Evolutionary conservation across 345 rosid species (phyloP).

Genomic region (Eucalyptus curtisii): DNA sequence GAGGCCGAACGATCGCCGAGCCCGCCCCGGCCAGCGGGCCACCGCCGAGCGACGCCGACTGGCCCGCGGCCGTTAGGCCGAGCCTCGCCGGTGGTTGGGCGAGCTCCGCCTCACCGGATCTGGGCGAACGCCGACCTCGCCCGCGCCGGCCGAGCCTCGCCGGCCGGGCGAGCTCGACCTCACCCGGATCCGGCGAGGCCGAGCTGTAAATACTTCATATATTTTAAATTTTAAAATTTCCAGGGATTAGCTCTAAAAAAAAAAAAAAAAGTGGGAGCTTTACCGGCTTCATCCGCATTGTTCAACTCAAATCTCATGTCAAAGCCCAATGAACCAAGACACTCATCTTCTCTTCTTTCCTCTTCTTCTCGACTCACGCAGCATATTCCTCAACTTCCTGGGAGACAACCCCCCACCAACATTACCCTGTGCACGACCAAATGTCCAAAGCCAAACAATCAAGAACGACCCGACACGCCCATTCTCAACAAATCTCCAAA

Average conservation of each 20-base stretch:
- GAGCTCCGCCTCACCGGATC: no score
- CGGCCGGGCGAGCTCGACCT: no score
- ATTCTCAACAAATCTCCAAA: constrained; percentile 5
- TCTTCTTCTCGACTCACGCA: constrained; percentile 53
- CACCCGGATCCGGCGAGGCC: no score
- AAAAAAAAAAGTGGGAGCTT: not conserved
- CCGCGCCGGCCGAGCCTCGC: no score
- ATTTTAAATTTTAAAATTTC: no score
- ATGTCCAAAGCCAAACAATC: constrained; percentile 2
- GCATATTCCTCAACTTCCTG: constrained; percentile 59
- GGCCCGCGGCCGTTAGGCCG: no score
- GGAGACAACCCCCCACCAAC: constrained; percentile 67
- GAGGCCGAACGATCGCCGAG: no score
- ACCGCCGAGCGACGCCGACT: no score
- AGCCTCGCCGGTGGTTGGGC: no score
- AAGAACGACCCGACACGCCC: not conserved
- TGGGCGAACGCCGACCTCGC: no score
- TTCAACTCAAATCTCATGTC: constrained; percentile 38
- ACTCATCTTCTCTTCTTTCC: constrained; percentile 39
- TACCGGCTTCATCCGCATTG: constrained; percentile 38
- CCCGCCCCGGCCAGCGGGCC: no score
- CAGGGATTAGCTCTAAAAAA: not conserved
- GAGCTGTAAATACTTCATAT: no score
- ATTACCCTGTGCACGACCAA: constrained; percentile 11
- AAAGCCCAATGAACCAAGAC: constrained; percentile 26